Evolutionary conservation across 805 yeast genomes (phyloP).

Genomic region (Hanseniaspora meyeri): DNA sequence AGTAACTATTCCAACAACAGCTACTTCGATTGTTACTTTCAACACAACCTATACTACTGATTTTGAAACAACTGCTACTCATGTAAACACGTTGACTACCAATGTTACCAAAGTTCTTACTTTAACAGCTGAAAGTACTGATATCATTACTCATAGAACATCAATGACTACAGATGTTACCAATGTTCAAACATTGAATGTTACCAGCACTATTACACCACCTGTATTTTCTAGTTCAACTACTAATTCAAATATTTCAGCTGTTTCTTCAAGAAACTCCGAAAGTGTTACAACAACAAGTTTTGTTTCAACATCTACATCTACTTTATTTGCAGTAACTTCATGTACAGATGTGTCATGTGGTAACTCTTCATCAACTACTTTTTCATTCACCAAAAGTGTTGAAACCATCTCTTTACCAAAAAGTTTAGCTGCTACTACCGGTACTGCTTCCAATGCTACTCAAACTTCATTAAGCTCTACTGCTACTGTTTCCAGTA

Average conservation of each 20-base stretch:
- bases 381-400: not conserved
- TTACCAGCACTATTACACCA: not conserved
- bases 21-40: not conserved
- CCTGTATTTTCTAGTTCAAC: not conserved
- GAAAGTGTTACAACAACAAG: too few species aligned
- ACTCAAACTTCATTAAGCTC: too few species aligned
- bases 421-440: not conserved
- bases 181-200: not conserved
- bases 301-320: not conserved
- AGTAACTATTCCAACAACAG: conserved; percentile 1
- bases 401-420: not conserved
- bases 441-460: not conserved
- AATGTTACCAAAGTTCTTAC: not conserved
- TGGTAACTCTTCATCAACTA: not conserved
- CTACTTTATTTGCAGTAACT: not conserved
- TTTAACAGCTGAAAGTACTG: not conserved
- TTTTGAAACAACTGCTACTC: not conserved
- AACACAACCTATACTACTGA: not conserved
- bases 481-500: not conserved
- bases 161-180: not conserved
- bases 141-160: not conserved
- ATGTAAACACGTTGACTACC: not conserved
- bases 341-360: not conserved
- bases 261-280: not conserved
- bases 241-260: not conserved